Evolutionary conservation across 2,329 filamentous ascomycete species (phyloP).

Genomic region (Penicillium paneum): DNA sequence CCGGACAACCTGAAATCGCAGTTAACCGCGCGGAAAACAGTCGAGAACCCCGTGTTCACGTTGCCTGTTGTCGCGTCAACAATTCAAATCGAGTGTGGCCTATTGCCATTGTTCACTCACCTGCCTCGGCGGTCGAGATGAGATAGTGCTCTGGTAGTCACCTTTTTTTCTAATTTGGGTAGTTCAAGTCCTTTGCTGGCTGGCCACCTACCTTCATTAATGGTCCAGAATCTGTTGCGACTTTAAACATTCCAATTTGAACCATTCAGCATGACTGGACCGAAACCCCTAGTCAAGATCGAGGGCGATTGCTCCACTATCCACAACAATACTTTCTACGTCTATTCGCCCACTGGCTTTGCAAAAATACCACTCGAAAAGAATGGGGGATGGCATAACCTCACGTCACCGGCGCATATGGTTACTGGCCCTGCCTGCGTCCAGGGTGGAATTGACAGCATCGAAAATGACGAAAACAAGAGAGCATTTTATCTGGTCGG

Average conservation of each 20-base stretch:
- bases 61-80: background rate
- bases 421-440: constrained; percentile 78
- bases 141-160: constrained; percentile 40
- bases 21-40: background rate
- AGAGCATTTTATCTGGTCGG: constrained; percentile 74
- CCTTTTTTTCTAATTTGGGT: constrained; percentile 21
- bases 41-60: background rate
- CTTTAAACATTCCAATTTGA: constrained; percentile 8
- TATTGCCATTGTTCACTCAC: constrained; percentile 1
- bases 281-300: constrained; percentile 66
- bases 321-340: constrained; percentile 77
- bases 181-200: constrained; percentile 21
- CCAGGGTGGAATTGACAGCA: constrained; percentile 58
- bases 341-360: constrained; percentile 72
- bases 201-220: constrained; percentile 26
- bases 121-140: constrained; percentile 20
- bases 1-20: background rate
- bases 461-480: constrained; percentile 48
- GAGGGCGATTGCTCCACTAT: constrained; percentile 78
- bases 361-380: constrained; percentile 66
- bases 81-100: background rate
- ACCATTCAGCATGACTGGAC: constrained; percentile 61
- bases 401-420: constrained; percentile 60
- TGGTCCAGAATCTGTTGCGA: constrained; percentile 28
- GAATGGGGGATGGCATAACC: constrained; percentile 67